Evolutionary conservation across 2,329 filamentous ascomycete species (phyloP).

Genomic region (Triangularia verruculosa): DNA sequence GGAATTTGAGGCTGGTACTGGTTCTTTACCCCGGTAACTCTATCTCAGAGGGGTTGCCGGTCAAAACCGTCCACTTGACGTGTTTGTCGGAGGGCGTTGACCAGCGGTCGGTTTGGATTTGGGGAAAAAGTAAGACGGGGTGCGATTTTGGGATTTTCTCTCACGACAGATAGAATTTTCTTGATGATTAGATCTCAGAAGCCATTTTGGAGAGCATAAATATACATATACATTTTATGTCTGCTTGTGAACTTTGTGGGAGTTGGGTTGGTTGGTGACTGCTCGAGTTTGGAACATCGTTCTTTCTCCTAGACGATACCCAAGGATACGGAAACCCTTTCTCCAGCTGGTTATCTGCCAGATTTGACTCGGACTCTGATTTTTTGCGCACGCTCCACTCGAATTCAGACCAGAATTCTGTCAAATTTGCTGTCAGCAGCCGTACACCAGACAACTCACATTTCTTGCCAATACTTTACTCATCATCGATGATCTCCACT

Average conservation of each 20-base stretch:
- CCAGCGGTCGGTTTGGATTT: neutral
- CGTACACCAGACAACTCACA: neutral
- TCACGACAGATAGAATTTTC: neutral
- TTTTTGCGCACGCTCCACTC: too few relatives aligned
- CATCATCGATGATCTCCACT: neutral
- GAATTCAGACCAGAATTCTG: neutral
- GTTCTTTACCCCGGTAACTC: neutral
- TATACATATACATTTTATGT: too few relatives aligned
- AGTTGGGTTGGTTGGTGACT: neutral
- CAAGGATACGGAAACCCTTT: too few relatives aligned
- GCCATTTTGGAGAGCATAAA: neutral
- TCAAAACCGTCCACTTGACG: neutral
- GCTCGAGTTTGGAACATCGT: neutral
- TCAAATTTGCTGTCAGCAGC: neutral
- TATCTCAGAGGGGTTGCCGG: neutral
- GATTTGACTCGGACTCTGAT: too few relatives aligned
- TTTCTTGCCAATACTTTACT: neutral
- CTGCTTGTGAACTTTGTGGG: too few relatives aligned
- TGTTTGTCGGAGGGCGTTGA: neutral
- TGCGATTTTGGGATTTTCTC: neutral
- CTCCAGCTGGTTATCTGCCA: neutral
- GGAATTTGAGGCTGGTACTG: neutral
- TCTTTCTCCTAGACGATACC: too few relatives aligned
- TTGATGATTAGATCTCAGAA: neutral
- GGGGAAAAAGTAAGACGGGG: neutral